Percentiles rank a stretch among this genome's conserved stretches.
These are phyloP conservation scores for Microdochium trichocladiopsis DNA, from an alignment of 2,329 filamentous ascomycete species.

Conservation along the genomic window DNA sequence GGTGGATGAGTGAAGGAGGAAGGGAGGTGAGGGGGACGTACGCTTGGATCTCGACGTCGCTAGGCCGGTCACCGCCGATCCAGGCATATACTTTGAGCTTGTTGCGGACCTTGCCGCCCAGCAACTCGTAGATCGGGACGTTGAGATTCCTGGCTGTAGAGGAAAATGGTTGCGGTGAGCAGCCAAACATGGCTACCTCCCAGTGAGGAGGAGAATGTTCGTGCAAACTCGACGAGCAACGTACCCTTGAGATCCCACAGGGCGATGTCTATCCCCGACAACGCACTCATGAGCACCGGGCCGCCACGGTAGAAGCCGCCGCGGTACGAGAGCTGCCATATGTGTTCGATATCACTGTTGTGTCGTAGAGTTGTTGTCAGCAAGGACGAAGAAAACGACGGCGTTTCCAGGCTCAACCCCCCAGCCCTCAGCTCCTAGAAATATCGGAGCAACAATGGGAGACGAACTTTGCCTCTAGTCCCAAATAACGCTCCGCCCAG, in stretches of 20 bases:
- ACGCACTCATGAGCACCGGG: constrained; percentile 72
- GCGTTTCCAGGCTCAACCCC: too few relatives aligned
- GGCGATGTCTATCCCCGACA: constrained; percentile 73
- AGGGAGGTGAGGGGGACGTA: constrained; percentile 21
- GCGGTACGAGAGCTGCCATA: constrained; percentile 71
- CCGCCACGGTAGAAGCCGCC: constrained; percentile 71
- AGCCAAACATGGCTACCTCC: too few relatives aligned
- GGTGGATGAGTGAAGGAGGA: neutral
- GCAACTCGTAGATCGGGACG: constrained; percentile 65
- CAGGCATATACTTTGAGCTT: constrained; percentile 69
- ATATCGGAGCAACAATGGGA: neutral
- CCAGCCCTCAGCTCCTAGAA: neutral
- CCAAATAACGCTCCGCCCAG: constrained; percentile 53
- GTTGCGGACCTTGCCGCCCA: constrained; percentile 67
- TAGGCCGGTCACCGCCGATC: constrained; percentile 69
- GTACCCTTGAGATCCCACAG: constrained; percentile 68
- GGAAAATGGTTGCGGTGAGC: neutral
- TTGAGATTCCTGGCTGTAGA: constrained; percentile 35
- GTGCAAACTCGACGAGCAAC: neutral
- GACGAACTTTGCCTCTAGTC: constrained; percentile 62
- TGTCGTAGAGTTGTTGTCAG: neutral
- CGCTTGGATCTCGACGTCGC: constrained; percentile 58
- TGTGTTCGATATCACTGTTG: constrained; percentile 66
- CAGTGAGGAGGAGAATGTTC: too few relatives aligned
- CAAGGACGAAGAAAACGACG: neutral